Conservation (phyloP, 441 rosid genomes). For the Adansonia gregorii region DNA sequence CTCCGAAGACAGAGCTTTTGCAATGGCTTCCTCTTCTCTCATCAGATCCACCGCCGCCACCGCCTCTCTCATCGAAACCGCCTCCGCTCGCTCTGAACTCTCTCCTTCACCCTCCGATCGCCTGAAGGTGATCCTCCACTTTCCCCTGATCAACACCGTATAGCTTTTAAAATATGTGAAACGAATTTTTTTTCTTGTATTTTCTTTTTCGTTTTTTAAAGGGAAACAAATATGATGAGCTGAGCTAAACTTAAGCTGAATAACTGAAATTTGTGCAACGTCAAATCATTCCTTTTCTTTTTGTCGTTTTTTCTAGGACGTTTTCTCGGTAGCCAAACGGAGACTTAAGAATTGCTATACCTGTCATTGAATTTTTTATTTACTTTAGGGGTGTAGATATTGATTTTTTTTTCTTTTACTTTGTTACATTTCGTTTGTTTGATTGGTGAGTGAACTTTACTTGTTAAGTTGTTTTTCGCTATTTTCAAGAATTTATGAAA, state of each 20-base stretch:
- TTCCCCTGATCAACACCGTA: background rate
- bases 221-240: slow-evolving; percentile 12
- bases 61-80: slow-evolving; percentile 41
- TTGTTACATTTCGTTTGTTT: slow-evolving; percentile 1
- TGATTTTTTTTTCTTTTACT: background rate
- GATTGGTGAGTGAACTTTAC: slow-evolving; percentile 20
- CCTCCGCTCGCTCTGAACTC: slow-evolving; percentile 39
- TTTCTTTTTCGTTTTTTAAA: background rate
- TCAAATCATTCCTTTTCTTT: background rate
- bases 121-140: slow-evolving; percentile 49
- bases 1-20: slow-evolving; percentile 12
- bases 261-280: background rate
- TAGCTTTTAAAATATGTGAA: background rate
- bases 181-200: background rate
- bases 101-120: slow-evolving; percentile 45
- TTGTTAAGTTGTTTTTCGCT: slow-evolving; percentile 6
- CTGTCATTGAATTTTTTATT: background rate
- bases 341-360: background rate
- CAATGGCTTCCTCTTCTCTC: slow-evolving; percentile 71
- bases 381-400: background rate
- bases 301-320: background rate
- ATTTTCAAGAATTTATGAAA: slow-evolving; percentile 9
- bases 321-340: slow-evolving; percentile 7
- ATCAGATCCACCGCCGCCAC: slow-evolving; percentile 66
- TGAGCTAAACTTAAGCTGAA: slow-evolving; percentile 16